Evolutionary conservation across 2,329 filamentous ascomycete genomes (phyloP), one percentile per base, ranked within the genome.

Genomic region (Fusarium sp.): DNA sequence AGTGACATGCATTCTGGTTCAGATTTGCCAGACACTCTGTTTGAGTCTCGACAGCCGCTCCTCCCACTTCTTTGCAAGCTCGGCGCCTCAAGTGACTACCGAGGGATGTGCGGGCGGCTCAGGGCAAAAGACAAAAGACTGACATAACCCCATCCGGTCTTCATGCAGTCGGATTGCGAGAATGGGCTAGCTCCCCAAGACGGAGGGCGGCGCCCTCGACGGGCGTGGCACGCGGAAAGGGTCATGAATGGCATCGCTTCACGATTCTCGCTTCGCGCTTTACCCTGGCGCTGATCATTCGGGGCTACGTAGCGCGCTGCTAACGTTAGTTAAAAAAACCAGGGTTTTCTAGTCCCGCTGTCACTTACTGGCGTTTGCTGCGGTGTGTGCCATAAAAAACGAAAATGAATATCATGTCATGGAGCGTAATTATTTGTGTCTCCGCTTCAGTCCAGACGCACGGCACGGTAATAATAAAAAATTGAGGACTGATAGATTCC

Each of bases 211-310:
- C 51, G 57, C 67, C 32, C 44, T 22, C n/a, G 30, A 48, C 57
- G 54, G 59, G 30, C 40, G 51, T 65, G 65, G 65, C 55, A 41
- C 55, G 24, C 47, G 40, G 47, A 44, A 44, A 32, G 30, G 28
- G 19, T 30, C 44, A 15, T 62, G 28, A 43, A 51, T 62, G 56
- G 51, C 19, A 44, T 69, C 52, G 61, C 65, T 69, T 69, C 47
- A 22, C 5, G 22, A 22, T 22, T 24, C 24, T 24, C 24, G 24
- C 24, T 24, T 24, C 24, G 7, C 52, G 61, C 65, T 69, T 69
- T 44, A 39, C 37, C 24, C 26, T 50, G n/a, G 19, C 35, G 46
- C 20, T 20, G 39, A 24, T 51, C 32, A 32, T 44, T 24, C 35
- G 45, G 35, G 35, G 45, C 52, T 54, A 14, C 43, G 40, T 64